Conservation (phyloP, 208 protist species). For the Phytomonas sp. region DNA sequence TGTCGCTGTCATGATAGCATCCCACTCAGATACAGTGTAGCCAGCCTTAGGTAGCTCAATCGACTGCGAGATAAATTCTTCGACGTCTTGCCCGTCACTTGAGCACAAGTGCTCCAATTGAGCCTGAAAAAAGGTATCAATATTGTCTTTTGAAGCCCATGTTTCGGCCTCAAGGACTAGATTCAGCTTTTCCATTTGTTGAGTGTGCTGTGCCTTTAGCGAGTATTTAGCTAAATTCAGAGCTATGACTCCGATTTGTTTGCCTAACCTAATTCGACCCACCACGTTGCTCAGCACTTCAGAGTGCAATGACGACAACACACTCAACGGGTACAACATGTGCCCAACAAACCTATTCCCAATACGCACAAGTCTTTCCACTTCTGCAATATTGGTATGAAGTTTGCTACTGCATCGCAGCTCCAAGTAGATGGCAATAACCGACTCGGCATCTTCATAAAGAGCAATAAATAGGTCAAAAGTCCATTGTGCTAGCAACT, state of each 20-base stretch:
- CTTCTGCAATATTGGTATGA: constrained; percentile 18
- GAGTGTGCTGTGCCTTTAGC: constrained; percentile 43
- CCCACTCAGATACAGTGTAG: neutral
- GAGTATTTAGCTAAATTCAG: constrained; percentile 43
- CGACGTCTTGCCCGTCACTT: constrained; percentile 24
- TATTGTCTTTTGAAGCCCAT: constrained; percentile 43
- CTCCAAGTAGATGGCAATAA: constrained; percentile 24
- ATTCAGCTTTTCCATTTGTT: constrained; percentile 49
- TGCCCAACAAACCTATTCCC: neutral
- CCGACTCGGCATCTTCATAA: constrained; percentile 23
- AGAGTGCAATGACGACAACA: constrained; percentile 16
- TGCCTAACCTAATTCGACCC: constrained; percentile 13
- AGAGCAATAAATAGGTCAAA: constrained; percentile 18
- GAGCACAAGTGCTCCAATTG: constrained; percentile 55
- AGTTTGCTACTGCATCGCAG: constrained; percentile 13
- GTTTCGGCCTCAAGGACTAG: constrained; percentile 62
- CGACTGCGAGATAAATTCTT: constrained; percentile 22
- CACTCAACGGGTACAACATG: constrained; percentile 1
- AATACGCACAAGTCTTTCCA: constrained; percentile 28
- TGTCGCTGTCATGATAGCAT: neutral
- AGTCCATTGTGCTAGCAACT: constrained; percentile 17
- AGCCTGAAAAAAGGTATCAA: constrained; percentile 49
- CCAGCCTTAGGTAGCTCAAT: constrained; percentile 6
- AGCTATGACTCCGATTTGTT: constrained; percentile 28
- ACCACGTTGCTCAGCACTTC: constrained; percentile 15